A percentile compares a stretch with the other conserved stretches of the same genome.
Conservation (phyloP, 1,139 yeast genomes). For the Debaryomyces fabryi region DNA sequence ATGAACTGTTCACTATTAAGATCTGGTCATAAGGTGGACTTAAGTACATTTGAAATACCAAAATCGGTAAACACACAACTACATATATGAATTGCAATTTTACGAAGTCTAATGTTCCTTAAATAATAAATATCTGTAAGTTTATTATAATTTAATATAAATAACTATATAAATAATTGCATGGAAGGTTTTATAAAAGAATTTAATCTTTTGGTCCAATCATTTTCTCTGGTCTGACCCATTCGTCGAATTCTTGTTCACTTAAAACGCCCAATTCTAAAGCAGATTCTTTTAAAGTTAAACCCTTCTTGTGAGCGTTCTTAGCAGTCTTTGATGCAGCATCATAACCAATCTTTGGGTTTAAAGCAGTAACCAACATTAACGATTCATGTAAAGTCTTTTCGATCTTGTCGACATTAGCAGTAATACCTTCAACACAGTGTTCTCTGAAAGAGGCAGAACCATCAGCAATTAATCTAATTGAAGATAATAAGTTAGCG, state of each 20-base stretch:
- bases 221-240: constrained; percentile 99
- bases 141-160: neutral
- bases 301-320: constrained; percentile 97
- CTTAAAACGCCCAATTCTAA: constrained; percentile 84
- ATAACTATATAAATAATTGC: neutral
- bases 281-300: constrained; percentile 92
- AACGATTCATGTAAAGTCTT: constrained; percentile 90
- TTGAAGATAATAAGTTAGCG: constrained; percentile 82
- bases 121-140: neutral
- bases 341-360: constrained; percentile 98
- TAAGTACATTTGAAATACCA: neutral
- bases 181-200: neutral
- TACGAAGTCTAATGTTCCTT: neutral
- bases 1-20: neutral
- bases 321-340: constrained; percentile 96
- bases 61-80: neutral
- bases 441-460: constrained; percentile 84
- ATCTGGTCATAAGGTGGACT: neutral
- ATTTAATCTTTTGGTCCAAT: constrained; percentile 76
- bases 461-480: constrained; percentile 89
- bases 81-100: neutral
- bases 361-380: constrained; percentile 97
- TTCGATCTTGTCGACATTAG: constrained; percentile 84
- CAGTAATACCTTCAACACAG: constrained; percentile 93
- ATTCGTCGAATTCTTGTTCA: constrained; percentile 85